These are phyloP conservation scores for Xerocomus nothofagi DNA, from an alignment of 1,284 basidiomycete genomes.

Conservation along the genomic window DNA sequence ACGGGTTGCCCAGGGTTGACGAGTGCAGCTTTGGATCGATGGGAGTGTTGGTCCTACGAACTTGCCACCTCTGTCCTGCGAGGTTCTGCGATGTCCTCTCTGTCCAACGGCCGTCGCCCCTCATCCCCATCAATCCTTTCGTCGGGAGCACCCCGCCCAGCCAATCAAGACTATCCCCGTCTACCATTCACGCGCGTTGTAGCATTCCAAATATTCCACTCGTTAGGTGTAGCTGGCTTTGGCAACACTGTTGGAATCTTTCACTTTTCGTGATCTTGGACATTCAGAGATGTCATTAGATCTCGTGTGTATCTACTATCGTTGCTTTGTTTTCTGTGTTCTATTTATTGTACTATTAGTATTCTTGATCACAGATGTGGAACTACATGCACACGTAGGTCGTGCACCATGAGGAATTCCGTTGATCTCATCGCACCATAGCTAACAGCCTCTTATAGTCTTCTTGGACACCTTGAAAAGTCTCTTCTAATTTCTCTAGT, in stretches of 20 bases:
- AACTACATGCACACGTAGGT: not conserved
- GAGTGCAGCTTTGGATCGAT: slow-evolving; percentile 64
- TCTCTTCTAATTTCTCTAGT: slow-evolving; percentile 88
- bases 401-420: not conserved
- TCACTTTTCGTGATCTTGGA: slow-evolving; percentile 38
- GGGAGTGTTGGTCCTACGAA: slow-evolving; percentile 80
- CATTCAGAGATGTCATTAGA: slow-evolving; percentile 6
- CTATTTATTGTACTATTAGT: slow-evolving; percentile 32
- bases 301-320: slow-evolving; percentile 21
- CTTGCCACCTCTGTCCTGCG: slow-evolving; percentile 48
- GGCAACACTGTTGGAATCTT: slow-evolving; percentile 79
- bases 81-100: slow-evolving; percentile 49
- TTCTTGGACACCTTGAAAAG: slow-evolving; percentile 83
- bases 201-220: slow-evolving; percentile 51
- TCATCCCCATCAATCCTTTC: slow-evolving; percentile 12
- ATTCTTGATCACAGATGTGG: not conserved
- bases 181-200: slow-evolving; percentile 78
- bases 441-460: slow-evolving; percentile 85
- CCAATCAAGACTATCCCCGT: slow-evolving; percentile 44
- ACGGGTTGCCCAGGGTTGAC: slow-evolving; percentile 50
- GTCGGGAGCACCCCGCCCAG: slow-evolving; percentile 6
- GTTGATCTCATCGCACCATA: slow-evolving; percentile 38
- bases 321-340: slow-evolving; percentile 13
- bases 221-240: slow-evolving; percentile 65
- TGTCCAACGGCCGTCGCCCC: slow-evolving; percentile 35